Base-by-base conservation (phyloP, 2,329 filamentous ascomycete genomes). In the Alternaria rosae region DNA sequence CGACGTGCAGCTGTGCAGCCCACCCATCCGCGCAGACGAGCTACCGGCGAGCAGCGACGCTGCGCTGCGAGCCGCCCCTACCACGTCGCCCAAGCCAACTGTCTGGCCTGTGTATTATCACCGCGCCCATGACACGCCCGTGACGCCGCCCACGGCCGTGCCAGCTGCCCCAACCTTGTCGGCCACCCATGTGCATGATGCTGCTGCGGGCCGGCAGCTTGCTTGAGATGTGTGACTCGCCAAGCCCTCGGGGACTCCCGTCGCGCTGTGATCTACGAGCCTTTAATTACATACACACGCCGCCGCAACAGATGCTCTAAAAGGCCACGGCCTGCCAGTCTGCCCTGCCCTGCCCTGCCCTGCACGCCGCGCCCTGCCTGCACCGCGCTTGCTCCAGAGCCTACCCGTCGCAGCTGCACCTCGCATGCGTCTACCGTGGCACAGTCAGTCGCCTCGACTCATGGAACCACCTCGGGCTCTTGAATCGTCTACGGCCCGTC, bases 211-310 rank as follows among this genome's bases (percentile, higher is more conserved):
- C 54, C 59, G 63, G 55, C 61, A 64, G 58, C 64, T 64, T 64
- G 63, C 67, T 69, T 64, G 66, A 62, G 65, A 69, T 57, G 61
- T 66, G 58, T 64, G 61, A 66, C 61, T 60, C 48, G 64, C 64
- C 64, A 66, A 66, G 64, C 57, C 25, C 60, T 64, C 65, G 67
- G 67, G 65, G 61, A 63, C 62, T 66, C 57, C 67, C 65, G 65
- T 65, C 67, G 67, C 65, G 66, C n/a, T 69, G 67, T 66, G 65
- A 69, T 69, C 67, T 64, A 57, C 67, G 60, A 65, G 61, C 64
- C 64, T 69, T 69, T 67, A 64, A 67, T 69, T 60, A 57, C 65
- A 54, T 44, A 61, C 55, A 59, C 57, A 55, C 47, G 55, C 51
- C 44, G 47, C 59, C 47, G 59, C 55, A 54, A 32, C 35, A 43